A percentile compares a stretch with the other conserved stretches of the same genome.
Evolutionary conservation across 352 stramenopile species (phyloP).

Genomic region (Phytopythium delawarense): DNA sequence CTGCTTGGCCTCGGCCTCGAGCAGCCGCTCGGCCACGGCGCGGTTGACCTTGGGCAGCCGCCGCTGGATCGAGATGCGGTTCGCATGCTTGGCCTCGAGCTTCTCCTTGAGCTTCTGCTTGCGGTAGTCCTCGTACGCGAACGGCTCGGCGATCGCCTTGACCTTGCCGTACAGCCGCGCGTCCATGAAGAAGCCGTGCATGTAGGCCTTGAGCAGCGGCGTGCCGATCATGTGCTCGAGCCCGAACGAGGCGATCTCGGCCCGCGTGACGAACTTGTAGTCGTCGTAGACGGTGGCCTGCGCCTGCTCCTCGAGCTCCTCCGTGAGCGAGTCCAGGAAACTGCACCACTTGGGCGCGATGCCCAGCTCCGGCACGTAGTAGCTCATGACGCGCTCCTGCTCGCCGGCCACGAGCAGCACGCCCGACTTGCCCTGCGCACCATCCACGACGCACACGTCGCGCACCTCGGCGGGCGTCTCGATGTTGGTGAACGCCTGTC

Average conservation of each 20-base stretch:
- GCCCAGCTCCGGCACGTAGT: slow-evolving; percentile 97
- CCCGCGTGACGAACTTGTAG: slow-evolving; percentile 98
- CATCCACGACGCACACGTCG: slow-evolving; percentile 94
- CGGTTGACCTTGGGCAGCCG: slow-evolving; percentile 90
- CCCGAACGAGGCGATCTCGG: slow-evolving; percentile 95
- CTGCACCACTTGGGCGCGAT: slow-evolving; percentile 98
- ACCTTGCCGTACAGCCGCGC: slow-evolving; percentile 97
- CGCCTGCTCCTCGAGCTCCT: slow-evolving; percentile 97
- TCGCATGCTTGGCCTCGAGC: slow-evolving; percentile 83
- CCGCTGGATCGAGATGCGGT: slow-evolving; percentile 88
- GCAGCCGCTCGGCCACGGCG: slow-evolving; percentile 79
- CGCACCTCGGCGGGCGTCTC: slow-evolving; percentile 95
- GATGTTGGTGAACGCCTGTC: slow-evolving; percentile 95
- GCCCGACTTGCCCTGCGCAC: slow-evolving; percentile 89
- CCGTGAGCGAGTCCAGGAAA: slow-evolving; percentile 99
- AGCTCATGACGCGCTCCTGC: slow-evolving; percentile 96
- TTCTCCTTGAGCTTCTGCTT: slow-evolving; percentile 97
- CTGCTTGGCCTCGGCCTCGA: slow-evolving; percentile 70
- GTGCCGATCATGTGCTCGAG: slow-evolving; percentile 98
- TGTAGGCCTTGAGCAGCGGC: slow-evolving; percentile 97
- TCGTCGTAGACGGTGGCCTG: slow-evolving; percentile 96
- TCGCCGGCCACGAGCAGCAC: slow-evolving; percentile 96
- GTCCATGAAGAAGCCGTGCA: slow-evolving; percentile 99
- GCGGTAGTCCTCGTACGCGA: slow-evolving; percentile 97
- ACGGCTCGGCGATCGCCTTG: slow-evolving; percentile 94